Evolutionary conservation across 2,329 filamentous ascomycete species (phyloP).

Genomic region (Phyllosticta citriasiana): DNA sequence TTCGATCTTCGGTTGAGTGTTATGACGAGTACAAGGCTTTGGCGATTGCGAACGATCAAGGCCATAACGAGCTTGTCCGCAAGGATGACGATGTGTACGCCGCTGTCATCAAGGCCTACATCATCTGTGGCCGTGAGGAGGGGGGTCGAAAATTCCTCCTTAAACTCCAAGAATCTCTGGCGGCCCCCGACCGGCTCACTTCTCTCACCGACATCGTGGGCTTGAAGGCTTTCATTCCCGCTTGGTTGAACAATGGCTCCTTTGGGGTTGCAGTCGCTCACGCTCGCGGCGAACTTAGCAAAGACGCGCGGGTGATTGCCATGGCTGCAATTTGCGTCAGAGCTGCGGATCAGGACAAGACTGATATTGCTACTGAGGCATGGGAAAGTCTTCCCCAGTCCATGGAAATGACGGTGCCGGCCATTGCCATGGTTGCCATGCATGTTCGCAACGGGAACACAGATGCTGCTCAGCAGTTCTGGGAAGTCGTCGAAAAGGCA

Average conservation of each 20-base stretch:
- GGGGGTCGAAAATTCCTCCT: constrained; percentile 79
- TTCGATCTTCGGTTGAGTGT: constrained; percentile 81
- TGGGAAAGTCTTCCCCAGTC: constrained; percentile 41
- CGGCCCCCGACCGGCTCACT: constrained; percentile 40
- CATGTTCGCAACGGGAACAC: constrained; percentile 76
- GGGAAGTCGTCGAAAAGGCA: constrained; percentile 58
- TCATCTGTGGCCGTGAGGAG: constrained; percentile 67
- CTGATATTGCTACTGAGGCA: constrained; percentile 52
- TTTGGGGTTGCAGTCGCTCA: constrained; percentile 65
- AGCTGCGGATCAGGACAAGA: constrained; percentile 71
- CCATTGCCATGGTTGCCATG: constrained; percentile 77
- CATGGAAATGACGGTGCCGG: constrained; percentile 40
- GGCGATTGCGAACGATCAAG: constrained; percentile 74
- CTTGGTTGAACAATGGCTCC: constrained; percentile 60
- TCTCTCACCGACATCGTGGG: constrained; percentile 64
- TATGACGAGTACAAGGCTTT: constrained; percentile 91
- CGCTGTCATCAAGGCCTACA: constrained; percentile 81
- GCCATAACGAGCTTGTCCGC: constrained; percentile 57
- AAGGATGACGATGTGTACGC: constrained; percentile 81
- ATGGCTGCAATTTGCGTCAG: constrained; percentile 64
- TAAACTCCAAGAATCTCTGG: constrained; percentile 56
- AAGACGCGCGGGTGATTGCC: constrained; percentile 48
- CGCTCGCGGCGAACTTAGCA: constrained; percentile 53
- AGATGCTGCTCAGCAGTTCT: constrained; percentile 65
- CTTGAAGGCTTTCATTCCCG: constrained; percentile 65